phyloP scores from a whole-genome alignment of 805 yeast species.

The Kodamaea hsintzibuensis region DNA sequence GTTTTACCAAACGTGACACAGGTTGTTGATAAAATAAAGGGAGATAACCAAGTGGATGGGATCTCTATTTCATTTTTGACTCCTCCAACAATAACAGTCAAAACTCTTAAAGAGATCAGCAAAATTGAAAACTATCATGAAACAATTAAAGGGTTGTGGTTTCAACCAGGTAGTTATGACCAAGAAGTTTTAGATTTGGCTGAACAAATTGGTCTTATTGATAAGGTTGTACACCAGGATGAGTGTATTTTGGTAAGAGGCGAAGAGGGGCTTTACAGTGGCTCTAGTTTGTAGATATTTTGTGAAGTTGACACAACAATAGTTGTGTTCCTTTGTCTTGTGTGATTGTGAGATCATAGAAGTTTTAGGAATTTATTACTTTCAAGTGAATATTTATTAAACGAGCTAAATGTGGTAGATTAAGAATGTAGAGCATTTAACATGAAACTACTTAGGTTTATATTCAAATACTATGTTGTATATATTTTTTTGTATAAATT shows the following conservation, averaged over 20 bases:
- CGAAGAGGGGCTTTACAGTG: conserved; percentile 43
- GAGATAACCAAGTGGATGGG: conserved; percentile 34
- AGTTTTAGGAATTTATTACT: too few species aligned
- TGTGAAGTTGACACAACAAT: neutral
- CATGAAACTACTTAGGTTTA: too few species aligned
- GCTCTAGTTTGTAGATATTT: neutral
- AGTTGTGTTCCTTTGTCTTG: neutral
- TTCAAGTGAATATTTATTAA: too few species aligned
- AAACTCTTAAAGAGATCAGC: conserved; percentile 36
- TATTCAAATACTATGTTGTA: neutral
- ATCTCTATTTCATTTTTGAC: conserved; percentile 69
- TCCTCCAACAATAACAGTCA: conserved; percentile 60
- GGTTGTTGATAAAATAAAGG: conserved; percentile 19
- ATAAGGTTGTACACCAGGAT: conserved; percentile 45
- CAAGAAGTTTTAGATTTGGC: conserved; percentile 46
- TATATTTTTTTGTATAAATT: neutral
- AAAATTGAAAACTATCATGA: conserved; percentile 40
- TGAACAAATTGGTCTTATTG: conserved; percentile 29
- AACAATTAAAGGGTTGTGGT: conserved; percentile 66
- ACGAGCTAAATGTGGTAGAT: too few species aligned
- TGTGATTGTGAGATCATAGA: neutral
- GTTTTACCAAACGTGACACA: conserved; percentile 35
- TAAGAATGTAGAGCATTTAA: too few species aligned
- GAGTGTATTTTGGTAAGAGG: conserved; percentile 76
- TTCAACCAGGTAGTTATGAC: conserved; percentile 81